A percentile compares a stretch with the other conserved stretches of the same genome.
phyloP scores from a whole-genome alignment of 306 rosid genomes.

The Mucuna pruriens region DNA sequence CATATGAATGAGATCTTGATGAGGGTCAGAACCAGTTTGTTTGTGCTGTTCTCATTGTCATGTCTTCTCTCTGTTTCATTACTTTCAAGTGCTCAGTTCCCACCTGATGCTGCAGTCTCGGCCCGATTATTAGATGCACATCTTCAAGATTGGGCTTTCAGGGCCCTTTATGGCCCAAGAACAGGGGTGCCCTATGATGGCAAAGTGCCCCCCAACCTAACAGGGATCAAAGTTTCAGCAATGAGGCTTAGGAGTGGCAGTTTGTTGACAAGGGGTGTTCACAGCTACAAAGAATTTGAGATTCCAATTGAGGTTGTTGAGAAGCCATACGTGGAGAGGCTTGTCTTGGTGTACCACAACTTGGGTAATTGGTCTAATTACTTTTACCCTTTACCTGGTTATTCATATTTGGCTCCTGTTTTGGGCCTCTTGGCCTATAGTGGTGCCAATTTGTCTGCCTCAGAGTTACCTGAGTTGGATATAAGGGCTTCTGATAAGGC shows the following conservation, averaged over 20 bases:
- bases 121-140: constrained; percentile 48
- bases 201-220: constrained; percentile 41
- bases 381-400: constrained; percentile 61
- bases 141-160: constrained; percentile 60
- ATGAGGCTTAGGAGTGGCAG: constrained; percentile 59
- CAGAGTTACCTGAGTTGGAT: constrained; percentile 48
- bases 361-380: constrained; percentile 57
- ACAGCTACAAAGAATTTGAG: constrained; percentile 54
- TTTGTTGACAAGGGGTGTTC: constrained; percentile 48
- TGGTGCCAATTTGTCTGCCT: constrained; percentile 49
- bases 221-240: constrained; percentile 50
- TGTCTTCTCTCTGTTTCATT: constrained; percentile 29
- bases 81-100: constrained; percentile 32
- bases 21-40: constrained; percentile 35
- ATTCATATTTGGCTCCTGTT: constrained; percentile 57
- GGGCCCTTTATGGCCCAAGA: constrained; percentile 38
- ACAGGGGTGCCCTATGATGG: constrained; percentile 50
- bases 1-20: constrained; percentile 27
- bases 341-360: constrained; percentile 61
- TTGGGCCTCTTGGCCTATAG: constrained; percentile 58
- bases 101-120: constrained; percentile 14
- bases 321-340: constrained; percentile 54
- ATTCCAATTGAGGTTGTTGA: constrained; percentile 59
- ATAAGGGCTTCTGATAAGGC: constrained; percentile 44
- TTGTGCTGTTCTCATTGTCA: constrained; percentile 14